phyloP scores from a whole-genome alignment of 176 grass and related monocot genomes.

The Aegilops sharonensis region DNA sequence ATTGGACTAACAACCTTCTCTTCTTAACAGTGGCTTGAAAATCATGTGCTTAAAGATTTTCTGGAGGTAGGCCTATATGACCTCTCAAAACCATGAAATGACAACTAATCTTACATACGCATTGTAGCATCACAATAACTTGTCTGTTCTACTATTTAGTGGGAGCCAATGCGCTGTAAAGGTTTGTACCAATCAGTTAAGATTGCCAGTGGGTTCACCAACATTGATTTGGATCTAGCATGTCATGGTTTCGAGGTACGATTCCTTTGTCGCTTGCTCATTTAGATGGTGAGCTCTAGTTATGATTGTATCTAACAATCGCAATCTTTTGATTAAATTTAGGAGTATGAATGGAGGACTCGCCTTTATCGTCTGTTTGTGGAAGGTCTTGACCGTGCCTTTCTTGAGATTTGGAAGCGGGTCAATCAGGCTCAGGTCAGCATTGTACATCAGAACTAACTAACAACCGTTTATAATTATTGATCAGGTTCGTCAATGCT shows the following conservation, averaged over 20 bases:
- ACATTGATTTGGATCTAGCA: not conserved
- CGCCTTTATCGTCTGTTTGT: not conserved
- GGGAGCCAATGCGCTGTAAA: not conserved
- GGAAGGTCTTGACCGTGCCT: not conserved
- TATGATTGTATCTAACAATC: not conserved
- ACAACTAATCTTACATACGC: not conserved
- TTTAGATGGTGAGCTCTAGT: not conserved
- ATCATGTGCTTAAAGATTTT: not conserved
- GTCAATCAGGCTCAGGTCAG: not conserved
- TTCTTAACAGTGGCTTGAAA: conserved; percentile 9
- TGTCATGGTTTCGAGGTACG: not conserved
- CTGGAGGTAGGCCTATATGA: not conserved
- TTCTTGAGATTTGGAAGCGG: not conserved
- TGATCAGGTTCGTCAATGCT: too few species aligned
- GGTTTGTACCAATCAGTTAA: not conserved
- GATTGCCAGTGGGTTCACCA: not conserved
- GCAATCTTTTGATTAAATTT: not conserved
- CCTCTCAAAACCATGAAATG: conserved; percentile 1
- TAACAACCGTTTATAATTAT: too few species aligned
- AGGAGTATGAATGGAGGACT: not conserved
- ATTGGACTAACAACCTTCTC: not conserved
- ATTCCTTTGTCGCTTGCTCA: not conserved
- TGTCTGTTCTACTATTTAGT: not conserved
- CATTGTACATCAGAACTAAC: not conserved
- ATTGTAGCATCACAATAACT: not conserved